These are phyloP conservation scores for Venturia carpophila DNA, from an alignment of 2,329 filamentous ascomycete genomes.

Conservation along the genomic window DNA sequence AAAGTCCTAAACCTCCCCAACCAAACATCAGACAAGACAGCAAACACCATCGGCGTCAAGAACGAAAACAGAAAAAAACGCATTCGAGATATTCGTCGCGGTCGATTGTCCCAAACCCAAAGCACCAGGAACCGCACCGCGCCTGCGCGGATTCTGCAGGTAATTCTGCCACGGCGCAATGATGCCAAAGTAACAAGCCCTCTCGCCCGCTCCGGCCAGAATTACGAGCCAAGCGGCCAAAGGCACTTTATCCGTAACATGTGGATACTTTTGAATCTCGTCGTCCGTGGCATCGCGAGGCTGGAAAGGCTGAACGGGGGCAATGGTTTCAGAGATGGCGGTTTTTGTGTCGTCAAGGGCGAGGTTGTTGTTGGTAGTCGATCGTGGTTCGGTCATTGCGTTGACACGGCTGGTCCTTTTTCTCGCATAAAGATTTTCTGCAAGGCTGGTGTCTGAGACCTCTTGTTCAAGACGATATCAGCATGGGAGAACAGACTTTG, in stretches of 20 bases:
- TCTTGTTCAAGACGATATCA: no score
- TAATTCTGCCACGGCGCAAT: constrained; percentile 36
- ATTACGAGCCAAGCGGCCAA: constrained; percentile 5
- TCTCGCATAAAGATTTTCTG: not conserved
- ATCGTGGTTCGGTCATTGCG: no score
- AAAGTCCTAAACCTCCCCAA: constrained; percentile 35
- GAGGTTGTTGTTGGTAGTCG: not conserved
- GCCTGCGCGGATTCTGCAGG: constrained; percentile 32
- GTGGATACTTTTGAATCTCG: not conserved
- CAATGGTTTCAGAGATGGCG: not conserved
- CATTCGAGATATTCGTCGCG: constrained; percentile 48
- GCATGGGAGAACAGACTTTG: no score
- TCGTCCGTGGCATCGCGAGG: constrained; percentile 3
- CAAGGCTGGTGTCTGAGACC: not conserved
- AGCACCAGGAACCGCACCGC: constrained; percentile 29
- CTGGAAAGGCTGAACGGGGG: not conserved
- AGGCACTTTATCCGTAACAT: constrained; percentile 12
- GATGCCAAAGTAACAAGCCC: constrained; percentile 18
- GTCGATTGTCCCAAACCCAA: constrained; percentile 28
- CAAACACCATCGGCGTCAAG: constrained; percentile 30
- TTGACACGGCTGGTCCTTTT: no score
- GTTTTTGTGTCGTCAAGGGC: not conserved
- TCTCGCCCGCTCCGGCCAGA: constrained; percentile 8
- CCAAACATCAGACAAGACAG: constrained; percentile 33
- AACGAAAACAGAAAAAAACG: constrained; percentile 49